These are phyloP conservation scores for Sporisorium scitamineum DNA, from an alignment of 1,284 basidiomycete species.

Conservation along the genomic window DNA sequence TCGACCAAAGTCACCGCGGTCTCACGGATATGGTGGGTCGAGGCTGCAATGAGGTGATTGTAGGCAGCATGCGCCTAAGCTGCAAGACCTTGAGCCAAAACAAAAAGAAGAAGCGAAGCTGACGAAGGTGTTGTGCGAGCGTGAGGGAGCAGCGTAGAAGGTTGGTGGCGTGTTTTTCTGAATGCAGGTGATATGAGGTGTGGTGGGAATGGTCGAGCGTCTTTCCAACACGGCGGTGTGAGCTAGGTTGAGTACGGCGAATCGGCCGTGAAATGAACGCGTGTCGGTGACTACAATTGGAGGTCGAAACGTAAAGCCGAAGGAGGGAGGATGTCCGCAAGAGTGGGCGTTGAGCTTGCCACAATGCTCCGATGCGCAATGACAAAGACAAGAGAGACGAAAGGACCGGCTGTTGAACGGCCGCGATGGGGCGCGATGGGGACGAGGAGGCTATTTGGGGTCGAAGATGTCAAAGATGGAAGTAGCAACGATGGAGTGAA, in stretches of 20 bases:
- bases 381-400: background rate
- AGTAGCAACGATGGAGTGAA: background rate
- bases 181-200: constrained; percentile 20
- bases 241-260: background rate
- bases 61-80: constrained; percentile 10
- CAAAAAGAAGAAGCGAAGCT: too few species aligned
- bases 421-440: background rate
- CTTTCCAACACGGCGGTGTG: background rate
- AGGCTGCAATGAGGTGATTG: constrained; percentile 27
- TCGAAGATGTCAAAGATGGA: background rate
- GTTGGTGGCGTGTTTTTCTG: background rate
- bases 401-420: constrained; percentile 14
- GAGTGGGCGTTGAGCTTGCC: background rate
- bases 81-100: constrained; percentile 20
- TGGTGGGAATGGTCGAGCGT: constrained; percentile 13
- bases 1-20: constrained; percentile 3
- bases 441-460: background rate
- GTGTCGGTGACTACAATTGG: background rate
- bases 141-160: constrained; percentile 7
- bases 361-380: background rate
- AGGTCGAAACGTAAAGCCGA: constrained; percentile 3
- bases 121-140: background rate
- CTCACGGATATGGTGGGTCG: constrained; percentile 22
- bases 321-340: background rate
- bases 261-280: constrained; percentile 3